phyloP scores from a whole-genome alignment of 1,284 basidiomycete genomes.

The Malassezia caprae region DNA sequence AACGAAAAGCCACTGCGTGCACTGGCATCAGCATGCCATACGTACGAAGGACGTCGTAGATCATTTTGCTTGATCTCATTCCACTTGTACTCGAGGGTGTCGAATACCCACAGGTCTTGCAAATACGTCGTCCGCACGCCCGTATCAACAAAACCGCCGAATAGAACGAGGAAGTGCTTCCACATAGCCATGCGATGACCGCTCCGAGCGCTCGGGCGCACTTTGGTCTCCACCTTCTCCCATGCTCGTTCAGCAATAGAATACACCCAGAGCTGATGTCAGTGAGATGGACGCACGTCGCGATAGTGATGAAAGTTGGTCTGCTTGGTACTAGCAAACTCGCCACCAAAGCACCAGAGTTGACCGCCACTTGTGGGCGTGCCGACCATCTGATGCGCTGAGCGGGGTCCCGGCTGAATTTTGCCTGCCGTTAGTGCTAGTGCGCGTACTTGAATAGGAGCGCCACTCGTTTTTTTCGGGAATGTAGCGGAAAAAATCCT shows the following conservation, averaged over 20 bases:
- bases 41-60: conserved; percentile 25
- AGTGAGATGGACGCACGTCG: conserved; percentile 59
- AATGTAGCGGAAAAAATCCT: conserved; percentile 44
- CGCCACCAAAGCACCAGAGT: conserved; percentile 48
- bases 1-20: conserved; percentile 65
- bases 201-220: conserved; percentile 67
- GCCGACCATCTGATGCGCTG: conserved; percentile 42
- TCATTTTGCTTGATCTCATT: conserved; percentile 58
- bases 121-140: conserved; percentile 65
- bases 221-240: conserved; percentile 81
- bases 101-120: conserved; percentile 78
- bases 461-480: conserved; percentile 43
- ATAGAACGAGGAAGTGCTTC: conserved; percentile 72
- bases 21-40: background rate
- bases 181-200: conserved; percentile 78
- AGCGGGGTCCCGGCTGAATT: conserved; percentile 44
- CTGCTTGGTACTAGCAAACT: conserved; percentile 65
- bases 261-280: conserved; percentile 30
- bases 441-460: conserved; percentile 25
- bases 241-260: conserved; percentile 55
- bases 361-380: conserved; percentile 39
- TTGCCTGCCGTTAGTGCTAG: conserved; percentile 7
- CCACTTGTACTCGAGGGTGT: conserved; percentile 80
- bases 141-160: conserved; percentile 77
- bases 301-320: conserved; percentile 83